A percentile compares a stretch with the other conserved stretches of the same genome.
Evolutionary conservation across 2,329 filamentous ascomycete genomes (phyloP).

Genomic region (Endothia cerciana): DNA sequence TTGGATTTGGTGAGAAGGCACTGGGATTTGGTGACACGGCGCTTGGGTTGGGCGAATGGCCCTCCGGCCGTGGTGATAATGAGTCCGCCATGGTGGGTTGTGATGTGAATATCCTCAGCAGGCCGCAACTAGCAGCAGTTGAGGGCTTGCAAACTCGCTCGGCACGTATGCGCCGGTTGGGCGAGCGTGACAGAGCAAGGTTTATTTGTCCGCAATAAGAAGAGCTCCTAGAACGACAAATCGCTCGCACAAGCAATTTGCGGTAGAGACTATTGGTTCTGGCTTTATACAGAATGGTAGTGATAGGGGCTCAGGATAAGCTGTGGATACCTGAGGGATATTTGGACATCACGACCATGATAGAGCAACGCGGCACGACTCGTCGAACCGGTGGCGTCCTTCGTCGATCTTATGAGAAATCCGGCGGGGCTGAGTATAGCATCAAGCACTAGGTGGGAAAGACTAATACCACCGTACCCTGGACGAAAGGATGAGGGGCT

Average conservation of each 20-base stretch:
- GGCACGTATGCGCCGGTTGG: slow-evolving; percentile 19
- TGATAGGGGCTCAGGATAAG: not conserved
- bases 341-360: slow-evolving; percentile 4
- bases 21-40: not conserved
- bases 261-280: not conserved
- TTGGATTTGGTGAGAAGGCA: slow-evolving; percentile 3
- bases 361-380: slow-evolving; percentile 5
- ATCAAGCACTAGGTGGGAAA: not conserved
- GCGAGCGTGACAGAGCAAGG: not conserved
- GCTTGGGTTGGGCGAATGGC: not conserved
- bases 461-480: not conserved
- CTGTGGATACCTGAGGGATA: slow-evolving; percentile 25
- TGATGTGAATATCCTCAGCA: not conserved
- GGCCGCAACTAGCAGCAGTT: not conserved
- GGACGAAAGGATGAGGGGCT: not conserved
- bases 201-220: not conserved
- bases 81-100: slow-evolving; percentile 12
- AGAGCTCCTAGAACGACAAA: not conserved
- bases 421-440: slow-evolving; percentile 18
- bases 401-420: slow-evolving; percentile 7
- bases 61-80: slow-evolving; percentile 13
- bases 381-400: slow-evolving; percentile 3
- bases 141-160: slow-evolving; percentile 8
- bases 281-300: not conserved
- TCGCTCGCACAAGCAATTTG: not conserved